Evolutionary conservation across 306 rosid species (phyloP).

Genomic region (Lathyrus aphaca): DNA sequence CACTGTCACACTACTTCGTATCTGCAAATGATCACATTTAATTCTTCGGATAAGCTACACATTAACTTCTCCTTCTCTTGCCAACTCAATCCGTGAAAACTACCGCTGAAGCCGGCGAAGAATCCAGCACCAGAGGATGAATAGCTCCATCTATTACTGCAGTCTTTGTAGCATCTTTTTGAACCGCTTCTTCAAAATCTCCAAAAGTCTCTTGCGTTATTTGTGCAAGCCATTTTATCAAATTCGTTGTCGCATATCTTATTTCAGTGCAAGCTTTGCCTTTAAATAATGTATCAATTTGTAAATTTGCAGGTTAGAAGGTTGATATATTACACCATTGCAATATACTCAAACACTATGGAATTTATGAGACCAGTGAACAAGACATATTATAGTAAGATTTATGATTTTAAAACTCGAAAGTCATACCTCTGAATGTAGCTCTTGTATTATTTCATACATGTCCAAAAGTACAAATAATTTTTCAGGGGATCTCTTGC

Average conservation of each 20-base stretch:
- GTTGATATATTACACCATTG: too few relatives aligned
- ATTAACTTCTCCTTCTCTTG: too few relatives aligned
- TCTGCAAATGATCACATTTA: too few relatives aligned
- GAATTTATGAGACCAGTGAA: constrained; percentile 25
- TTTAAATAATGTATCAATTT: constrained; percentile 80
- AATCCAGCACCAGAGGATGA: constrained; percentile 94
- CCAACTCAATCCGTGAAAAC: too few relatives aligned
- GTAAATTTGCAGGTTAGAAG: constrained; percentile 28
- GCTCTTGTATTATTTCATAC: constrained; percentile 98
- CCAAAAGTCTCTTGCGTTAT: constrained; percentile 92
- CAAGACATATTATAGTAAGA: not conserved
- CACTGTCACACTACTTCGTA: too few relatives aligned
- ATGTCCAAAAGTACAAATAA: constrained; percentile 94
- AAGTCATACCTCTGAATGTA: constrained; percentile 81
- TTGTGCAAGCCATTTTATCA: constrained; percentile 91
- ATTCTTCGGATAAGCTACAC: too few relatives aligned
- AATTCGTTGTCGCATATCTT: constrained; percentile 73
- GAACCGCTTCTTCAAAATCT: constrained; percentile 97
- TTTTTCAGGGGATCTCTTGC: constrained; percentile 97
- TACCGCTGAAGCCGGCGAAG: too few relatives aligned
- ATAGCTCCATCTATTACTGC: constrained; percentile 97
- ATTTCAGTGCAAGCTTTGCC: constrained; percentile 84
- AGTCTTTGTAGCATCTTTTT: constrained; percentile 93
- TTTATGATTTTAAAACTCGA: constrained; percentile 18
- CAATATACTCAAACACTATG: not conserved